Conservation (phyloP, 495 filamentous ascomycete species). For the Neurospora sp. region DNA sequence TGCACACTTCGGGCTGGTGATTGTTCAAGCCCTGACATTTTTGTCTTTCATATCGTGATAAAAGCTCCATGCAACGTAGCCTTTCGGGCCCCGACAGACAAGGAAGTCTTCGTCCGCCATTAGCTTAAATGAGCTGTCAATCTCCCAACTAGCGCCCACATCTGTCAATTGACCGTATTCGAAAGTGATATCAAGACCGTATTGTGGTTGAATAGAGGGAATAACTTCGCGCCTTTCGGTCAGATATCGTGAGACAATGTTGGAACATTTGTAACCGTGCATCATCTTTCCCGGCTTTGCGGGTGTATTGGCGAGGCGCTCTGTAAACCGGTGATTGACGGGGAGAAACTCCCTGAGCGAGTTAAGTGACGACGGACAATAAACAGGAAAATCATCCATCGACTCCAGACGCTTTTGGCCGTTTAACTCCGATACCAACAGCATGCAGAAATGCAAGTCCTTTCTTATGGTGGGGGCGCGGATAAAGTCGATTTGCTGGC, state of each 20-base stretch:
- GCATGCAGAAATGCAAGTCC: background rate
- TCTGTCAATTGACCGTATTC: background rate
- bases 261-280: background rate
- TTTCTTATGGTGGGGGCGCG: background rate
- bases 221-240: background rate
- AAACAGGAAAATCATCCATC: background rate
- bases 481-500: background rate
- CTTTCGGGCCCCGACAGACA: background rate
- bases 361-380: background rate
- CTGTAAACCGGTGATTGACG: background rate
- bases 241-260: background rate
- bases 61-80: conserved; percentile 9
- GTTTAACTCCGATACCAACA: background rate
- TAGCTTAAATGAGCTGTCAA: background rate
- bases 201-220: background rate
- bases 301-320: background rate
- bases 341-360: background rate
- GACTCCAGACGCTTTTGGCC: background rate
- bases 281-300: background rate
- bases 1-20: background rate
- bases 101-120: conserved; percentile 5
- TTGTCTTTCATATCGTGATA: conserved; percentile 1
- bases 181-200: background rate
- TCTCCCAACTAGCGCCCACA: too few species aligned
- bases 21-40: background rate